Conservation (phyloP, 2,329 filamentous ascomycete genomes). For the Dactylellina cionopaga region DNA sequence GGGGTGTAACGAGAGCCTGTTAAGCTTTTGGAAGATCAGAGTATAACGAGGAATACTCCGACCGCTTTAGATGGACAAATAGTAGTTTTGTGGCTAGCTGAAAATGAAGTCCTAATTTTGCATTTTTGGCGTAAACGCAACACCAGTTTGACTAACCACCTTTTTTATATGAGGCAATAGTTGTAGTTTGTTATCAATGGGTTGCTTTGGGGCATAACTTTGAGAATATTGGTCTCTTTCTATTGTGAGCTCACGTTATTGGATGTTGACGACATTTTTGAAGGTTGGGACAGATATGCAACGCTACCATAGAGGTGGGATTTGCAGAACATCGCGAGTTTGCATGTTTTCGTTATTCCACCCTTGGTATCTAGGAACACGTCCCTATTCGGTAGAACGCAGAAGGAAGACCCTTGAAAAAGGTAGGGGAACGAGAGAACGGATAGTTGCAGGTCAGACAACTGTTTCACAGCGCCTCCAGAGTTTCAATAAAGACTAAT, state of each 20-base stretch:
- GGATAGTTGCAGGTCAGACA: slow-evolving; percentile 37
- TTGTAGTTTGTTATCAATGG: background rate
- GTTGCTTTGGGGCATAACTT: slow-evolving; percentile 26
- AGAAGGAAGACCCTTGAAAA: slow-evolving; percentile 12
- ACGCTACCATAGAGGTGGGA: background rate
- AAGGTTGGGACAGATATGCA: slow-evolving; percentile 12
- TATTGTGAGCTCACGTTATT: slow-evolving; percentile 21
- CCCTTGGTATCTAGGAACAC: slow-evolving; percentile 5
- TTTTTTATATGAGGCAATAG: background rate
- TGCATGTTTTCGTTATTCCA: slow-evolving; percentile 1
- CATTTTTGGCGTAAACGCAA: background rate
- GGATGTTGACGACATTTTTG: slow-evolving; percentile 3
- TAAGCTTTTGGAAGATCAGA: too few relatives aligned
- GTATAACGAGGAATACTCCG: background rate
- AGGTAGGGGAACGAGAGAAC: slow-evolving; percentile 1
- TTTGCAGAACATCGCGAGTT: slow-evolving; percentile 22
- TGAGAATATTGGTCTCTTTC: slow-evolving; percentile 39
- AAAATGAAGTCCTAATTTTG: background rate
- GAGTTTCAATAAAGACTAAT: slow-evolving; percentile 15
- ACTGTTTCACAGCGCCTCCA: slow-evolving; percentile 28
- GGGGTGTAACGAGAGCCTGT: too few relatives aligned
- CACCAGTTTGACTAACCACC: too few relatives aligned
- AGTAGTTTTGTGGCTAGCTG: slow-evolving; percentile 20
- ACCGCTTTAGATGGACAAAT: background rate
- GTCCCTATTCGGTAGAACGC: slow-evolving; percentile 10